phyloP scores from a whole-genome alignment of 1,284 basidiomycete genomes.

The Ustilago hordei region DNA sequence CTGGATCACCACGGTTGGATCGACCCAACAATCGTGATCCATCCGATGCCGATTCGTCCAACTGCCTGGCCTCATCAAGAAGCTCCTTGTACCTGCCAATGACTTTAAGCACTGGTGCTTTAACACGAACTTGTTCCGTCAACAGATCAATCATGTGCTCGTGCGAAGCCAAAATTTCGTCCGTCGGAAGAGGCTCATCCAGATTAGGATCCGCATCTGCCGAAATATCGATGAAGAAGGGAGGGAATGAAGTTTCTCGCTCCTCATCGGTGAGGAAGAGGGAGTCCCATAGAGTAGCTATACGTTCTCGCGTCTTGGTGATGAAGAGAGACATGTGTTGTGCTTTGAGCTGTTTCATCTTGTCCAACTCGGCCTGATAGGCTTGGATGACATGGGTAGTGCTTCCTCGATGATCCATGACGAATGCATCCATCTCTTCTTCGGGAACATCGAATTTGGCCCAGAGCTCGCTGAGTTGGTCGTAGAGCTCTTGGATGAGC shows the following conservation, averaged over 20 bases:
- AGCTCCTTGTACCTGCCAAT: constrained; percentile 91
- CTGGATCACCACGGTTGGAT: constrained; percentile 75
- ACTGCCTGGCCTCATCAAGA: constrained; percentile 88
- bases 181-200: constrained; percentile 52
- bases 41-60: constrained; percentile 77
- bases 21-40: constrained; percentile 69
- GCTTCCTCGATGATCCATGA: constrained; percentile 75
- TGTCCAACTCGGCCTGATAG: constrained; percentile 89
- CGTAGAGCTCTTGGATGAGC: constrained; percentile 65
- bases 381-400: constrained; percentile 79
- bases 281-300: constrained; percentile 84
- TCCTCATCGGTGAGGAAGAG: constrained; percentile 87
- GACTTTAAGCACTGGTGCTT: constrained; percentile 80
- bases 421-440: constrained; percentile 67
- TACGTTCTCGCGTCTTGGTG: constrained; percentile 82
- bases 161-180: constrained; percentile 79
- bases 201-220: constrained; percentile 40
- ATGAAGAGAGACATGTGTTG: constrained; percentile 90
- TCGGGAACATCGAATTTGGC: constrained; percentile 66
- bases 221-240: constrained; percentile 51
- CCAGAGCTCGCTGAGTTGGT: constrained; percentile 68
- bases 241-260: constrained; percentile 72
- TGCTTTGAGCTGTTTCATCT: constrained; percentile 88
- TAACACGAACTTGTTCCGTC: constrained; percentile 82
- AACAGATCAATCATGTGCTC: constrained; percentile 86